Evolutionary conservation across 2,329 filamentous ascomycete genomes (phyloP), one percentile per base, ranked within the genome.

Genomic region (Calonectria leucothoes): DNA sequence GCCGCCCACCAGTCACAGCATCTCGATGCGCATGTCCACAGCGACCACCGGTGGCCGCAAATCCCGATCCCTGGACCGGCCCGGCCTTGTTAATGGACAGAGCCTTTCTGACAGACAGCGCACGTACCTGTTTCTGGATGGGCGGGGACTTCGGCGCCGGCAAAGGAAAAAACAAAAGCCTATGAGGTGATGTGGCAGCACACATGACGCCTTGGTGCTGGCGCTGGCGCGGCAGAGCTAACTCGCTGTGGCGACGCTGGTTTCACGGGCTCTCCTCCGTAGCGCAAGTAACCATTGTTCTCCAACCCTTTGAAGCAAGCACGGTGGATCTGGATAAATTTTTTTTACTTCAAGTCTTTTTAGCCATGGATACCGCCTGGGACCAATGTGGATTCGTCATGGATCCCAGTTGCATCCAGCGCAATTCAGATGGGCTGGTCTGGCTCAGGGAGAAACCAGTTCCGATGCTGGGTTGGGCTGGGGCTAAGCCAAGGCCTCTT

Each of bases 191-290:
- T 69, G 70, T 64, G 45, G 37, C n/a, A 42, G 57, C 45, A 69
- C 65, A 72, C 70, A 69, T 69, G 65, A 72, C 70, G 65, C 45
- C 70, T 71, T 70, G 61, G 61, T 57, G 59, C 48, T 57, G 68
- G 35, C 48, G 48, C 68, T 55, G 65, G 69, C 64, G 64, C 70
- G 64, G 70, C 70, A 71, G 55, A 55, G 48, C 70, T 71, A 71
- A 39, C 70, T 68, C 27, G 5, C 70, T 63, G 64, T 66, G 48
- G 48, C 59, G 48, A 27, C 63, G 63, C 45, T 66, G 63, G 20
- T 64, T 59, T 69, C 66, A 63, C 35, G 57, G 67, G 59, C 52
- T 57, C 52, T 35, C 52, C 29, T 37, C 52, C 52, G 52, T 57
- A 57, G 52, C 52, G 52, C 33, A 33, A 25, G 12, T n/a, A 35